Evolutionary conservation across 2,329 filamentous ascomycete genomes (phyloP).

Genomic region (Magnaporthiopsis poae): DNA sequence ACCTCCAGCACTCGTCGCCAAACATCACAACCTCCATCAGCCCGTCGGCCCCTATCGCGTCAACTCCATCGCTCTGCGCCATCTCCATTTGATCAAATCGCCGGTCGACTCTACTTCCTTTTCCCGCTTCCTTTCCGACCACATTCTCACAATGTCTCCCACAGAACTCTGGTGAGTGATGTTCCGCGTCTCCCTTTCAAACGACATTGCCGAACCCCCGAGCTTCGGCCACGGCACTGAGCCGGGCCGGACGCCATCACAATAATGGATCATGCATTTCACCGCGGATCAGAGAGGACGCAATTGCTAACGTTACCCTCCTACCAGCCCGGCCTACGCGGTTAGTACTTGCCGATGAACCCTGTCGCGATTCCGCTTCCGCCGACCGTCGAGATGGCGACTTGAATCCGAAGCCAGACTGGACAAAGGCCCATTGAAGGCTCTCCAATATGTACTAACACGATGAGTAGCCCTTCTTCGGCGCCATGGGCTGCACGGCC

Average conservation of each 20-base stretch:
- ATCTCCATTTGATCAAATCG: conserved; percentile 6
- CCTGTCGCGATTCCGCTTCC: conserved; percentile 16
- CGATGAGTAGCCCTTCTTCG: conserved; percentile 65
- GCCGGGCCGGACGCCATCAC: not conserved
- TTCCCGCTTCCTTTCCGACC: not conserved
- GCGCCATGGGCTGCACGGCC: conserved; percentile 85
- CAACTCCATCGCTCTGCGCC: not conserved
- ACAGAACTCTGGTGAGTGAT: conserved; percentile 7
- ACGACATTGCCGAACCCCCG: not conserved
- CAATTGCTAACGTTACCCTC: not conserved
- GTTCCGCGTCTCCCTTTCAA: not conserved
- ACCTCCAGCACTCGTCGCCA: conserved; percentile 4
- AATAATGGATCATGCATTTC: not conserved
- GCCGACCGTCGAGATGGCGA: conserved; percentile 4
- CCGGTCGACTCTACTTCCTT: not conserved
- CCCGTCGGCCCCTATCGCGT: conserved; percentile 2
- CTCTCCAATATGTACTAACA: not conserved
- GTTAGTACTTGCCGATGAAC: conserved; percentile 56
- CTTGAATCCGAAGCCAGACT: conserved; percentile 13
- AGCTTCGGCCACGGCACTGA: not conserved
- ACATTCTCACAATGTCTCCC: conserved; percentile 4
- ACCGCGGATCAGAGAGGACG: not conserved
- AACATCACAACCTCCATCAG: conserved; percentile 2
- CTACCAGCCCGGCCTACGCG: conserved; percentile 87
- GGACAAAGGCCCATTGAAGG: not conserved